A percentile compares a stretch with the other conserved stretches of the same genome.
These are phyloP conservation scores for Wallacemonas sp. DNA, from an alignment of 208 protist species.

Conservation along the genomic window DNA sequence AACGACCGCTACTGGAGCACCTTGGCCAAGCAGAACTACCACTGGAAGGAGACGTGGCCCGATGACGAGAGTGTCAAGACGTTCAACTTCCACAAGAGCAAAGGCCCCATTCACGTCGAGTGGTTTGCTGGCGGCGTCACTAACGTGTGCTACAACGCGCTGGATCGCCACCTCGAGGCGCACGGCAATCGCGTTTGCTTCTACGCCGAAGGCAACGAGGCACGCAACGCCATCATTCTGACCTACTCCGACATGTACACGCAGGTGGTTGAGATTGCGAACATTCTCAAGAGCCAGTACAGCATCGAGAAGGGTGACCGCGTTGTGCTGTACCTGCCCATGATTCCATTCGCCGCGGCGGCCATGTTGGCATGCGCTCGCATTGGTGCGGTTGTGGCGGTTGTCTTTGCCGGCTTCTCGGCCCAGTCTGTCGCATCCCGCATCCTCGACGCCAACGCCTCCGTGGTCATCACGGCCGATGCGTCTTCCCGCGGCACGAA, in stretches of 20 bases:
- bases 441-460: conserved; percentile 60
- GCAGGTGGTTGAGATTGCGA: conserved; percentile 85
- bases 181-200: conserved; percentile 80
- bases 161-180: conserved; percentile 81
- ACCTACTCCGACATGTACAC: conserved; percentile 89
- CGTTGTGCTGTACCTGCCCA: conserved; percentile 97
- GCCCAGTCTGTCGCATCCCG: conserved; percentile 59
- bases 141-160: conserved; percentile 85
- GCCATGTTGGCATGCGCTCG: conserved; percentile 98
- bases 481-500: conserved; percentile 83
- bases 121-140: conserved; percentile 85
- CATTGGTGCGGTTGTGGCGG: conserved; percentile 90
- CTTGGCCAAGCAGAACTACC: conserved; percentile 63
- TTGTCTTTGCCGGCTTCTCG: conserved; percentile 89
- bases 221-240: conserved; percentile 31
- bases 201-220: conserved; percentile 89
- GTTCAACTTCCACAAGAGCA: conserved; percentile 80
- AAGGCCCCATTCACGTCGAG: conserved; percentile 59
- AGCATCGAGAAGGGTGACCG: conserved; percentile 73
- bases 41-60: conserved; percentile 66
- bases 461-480: conserved; percentile 84
- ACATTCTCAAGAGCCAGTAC: conserved; percentile 84
- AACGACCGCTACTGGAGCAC: conserved; percentile 67
- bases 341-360: conserved; percentile 89
- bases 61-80: conserved; percentile 52